Conservation (phyloP, 176 grass and related monocot genomes). For the Elaeis guineensis region DNA sequence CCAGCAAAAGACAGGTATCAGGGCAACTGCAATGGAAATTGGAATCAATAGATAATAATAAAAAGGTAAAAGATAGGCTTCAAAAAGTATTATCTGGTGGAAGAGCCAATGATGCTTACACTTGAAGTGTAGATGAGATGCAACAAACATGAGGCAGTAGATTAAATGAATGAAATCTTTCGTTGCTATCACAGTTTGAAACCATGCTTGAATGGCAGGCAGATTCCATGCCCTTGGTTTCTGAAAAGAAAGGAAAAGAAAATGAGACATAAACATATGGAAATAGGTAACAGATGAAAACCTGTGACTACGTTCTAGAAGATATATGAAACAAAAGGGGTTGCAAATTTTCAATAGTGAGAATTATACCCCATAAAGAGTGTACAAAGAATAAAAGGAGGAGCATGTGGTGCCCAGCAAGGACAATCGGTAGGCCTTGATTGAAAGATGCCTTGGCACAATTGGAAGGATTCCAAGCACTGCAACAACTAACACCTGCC, state of each 20-base stretch:
- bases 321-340: no score
- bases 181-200: constrained; percentile 55
- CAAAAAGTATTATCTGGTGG: no score
- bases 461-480: constrained; percentile 81
- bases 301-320: no score
- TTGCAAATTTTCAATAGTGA: no score
- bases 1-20: constrained; percentile 89
- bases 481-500: constrained; percentile 67
- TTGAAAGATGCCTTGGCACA: constrained; percentile 47
- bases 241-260: constrained; percentile 34
- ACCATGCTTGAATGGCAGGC: constrained; percentile 52
- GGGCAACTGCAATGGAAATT: constrained; percentile 62
- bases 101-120: constrained; percentile 35
- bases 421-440: constrained; percentile 72
- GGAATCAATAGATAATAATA: constrained; percentile 4
- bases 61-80: no score
- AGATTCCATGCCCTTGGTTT: constrained; percentile 70
- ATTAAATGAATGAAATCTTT: constrained; percentile 94
- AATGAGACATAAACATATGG: neutral
- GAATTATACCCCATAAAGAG: constrained; percentile 47
- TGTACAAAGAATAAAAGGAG: constrained; percentile 63
- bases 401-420: constrained; percentile 82
- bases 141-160: constrained; percentile 84
- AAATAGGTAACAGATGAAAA: no score
- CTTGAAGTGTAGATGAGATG: constrained; percentile 75